These are phyloP conservation scores for Trichosporon asahii DNA, from an alignment of 1,284 basidiomycete genomes.

Conservation along the genomic window DNA sequence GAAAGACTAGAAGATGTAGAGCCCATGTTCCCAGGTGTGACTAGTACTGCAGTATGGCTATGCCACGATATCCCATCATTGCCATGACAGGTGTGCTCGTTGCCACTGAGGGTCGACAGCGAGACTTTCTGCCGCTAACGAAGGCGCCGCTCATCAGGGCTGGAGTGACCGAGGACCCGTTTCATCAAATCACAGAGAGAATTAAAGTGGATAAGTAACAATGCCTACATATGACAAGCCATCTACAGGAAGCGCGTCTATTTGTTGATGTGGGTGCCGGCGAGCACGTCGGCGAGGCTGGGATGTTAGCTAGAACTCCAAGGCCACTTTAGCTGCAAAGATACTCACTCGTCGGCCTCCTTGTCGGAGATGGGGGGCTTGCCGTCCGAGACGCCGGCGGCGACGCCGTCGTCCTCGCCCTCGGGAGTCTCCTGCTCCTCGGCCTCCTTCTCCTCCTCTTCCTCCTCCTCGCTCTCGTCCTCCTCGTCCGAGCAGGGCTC, in stretches of 20 bases:
- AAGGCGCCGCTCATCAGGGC: background rate
- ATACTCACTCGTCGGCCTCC: slow-evolving; percentile 46
- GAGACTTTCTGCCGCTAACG: too few species aligned
- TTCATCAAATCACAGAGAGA: background rate
- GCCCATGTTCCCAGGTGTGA: slow-evolving; percentile 5
- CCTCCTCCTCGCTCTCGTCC: slow-evolving; percentile 54
- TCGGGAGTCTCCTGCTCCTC: slow-evolving; percentile 49
- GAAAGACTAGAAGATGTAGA: slow-evolving; percentile 30
- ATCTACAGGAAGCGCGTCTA: slow-evolving; percentile 11
- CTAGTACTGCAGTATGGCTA: slow-evolving; percentile 11
- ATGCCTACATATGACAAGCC: slow-evolving; percentile 8
- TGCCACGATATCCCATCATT: slow-evolving; percentile 6
- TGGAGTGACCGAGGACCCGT: too few species aligned
- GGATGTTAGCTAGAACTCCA: background rate
- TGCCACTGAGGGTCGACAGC: background rate
- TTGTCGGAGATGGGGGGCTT: slow-evolving; percentile 36
- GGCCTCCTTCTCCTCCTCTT: slow-evolving; percentile 50
- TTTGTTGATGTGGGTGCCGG: slow-evolving; percentile 34
- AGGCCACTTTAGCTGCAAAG: background rate
- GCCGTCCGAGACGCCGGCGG: slow-evolving; percentile 33
- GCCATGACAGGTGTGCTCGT: background rate
- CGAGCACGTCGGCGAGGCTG: slow-evolving; percentile 46
- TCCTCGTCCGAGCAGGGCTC: slow-evolving; percentile 58
- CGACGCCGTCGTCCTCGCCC: slow-evolving; percentile 39
- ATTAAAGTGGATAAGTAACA: background rate